Evolutionary conservation across 208 protist species (phyloP).

Genomic region (Zelonia costaricensis): DNA sequence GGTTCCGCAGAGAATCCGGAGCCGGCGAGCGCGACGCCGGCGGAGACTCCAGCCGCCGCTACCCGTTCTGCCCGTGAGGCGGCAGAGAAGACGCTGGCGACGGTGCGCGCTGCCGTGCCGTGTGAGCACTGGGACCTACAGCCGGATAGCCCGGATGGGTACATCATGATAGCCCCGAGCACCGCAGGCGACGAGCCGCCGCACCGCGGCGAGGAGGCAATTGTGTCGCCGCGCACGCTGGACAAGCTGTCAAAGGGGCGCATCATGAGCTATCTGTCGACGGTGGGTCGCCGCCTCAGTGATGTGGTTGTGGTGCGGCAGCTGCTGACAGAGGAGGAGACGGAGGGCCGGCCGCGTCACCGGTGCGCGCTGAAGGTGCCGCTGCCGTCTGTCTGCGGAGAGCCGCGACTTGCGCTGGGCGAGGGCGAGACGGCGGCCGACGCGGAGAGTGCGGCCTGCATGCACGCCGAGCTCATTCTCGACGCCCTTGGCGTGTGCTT

Average conservation of each 20-base stretch:
- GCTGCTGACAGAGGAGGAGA: constrained; percentile 46
- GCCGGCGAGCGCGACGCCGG: not conserved
- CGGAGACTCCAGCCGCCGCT: no score
- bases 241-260: constrained; percentile 60
- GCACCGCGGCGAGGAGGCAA: no score
- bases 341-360: constrained; percentile 27
- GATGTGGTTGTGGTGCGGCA: constrained; percentile 67
- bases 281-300: constrained; percentile 63
- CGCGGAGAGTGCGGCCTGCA: constrained; percentile 76
- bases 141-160: constrained; percentile 70
- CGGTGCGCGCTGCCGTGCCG: constrained; percentile 26
- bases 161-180: constrained; percentile 64
- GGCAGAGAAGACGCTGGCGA: not conserved
- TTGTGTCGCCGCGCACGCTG: constrained; percentile 22
- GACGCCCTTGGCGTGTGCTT: constrained; percentile 84
- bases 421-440: constrained; percentile 57
- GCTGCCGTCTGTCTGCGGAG: constrained; percentile 66
- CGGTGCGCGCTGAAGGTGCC: constrained; percentile 64
- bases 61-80: not conserved
- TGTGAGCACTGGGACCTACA: constrained; percentile 56
- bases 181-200: no score
- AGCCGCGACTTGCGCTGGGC: constrained; percentile 73
- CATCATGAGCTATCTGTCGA: constrained; percentile 62
- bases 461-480: constrained; percentile 91
- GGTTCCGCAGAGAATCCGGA: no score